Evolutionary conservation across 192 early-diverging fungal species (phyloP), one percentile per base, ranked within the genome.

Genomic region (Coemansia sp.): DNA sequence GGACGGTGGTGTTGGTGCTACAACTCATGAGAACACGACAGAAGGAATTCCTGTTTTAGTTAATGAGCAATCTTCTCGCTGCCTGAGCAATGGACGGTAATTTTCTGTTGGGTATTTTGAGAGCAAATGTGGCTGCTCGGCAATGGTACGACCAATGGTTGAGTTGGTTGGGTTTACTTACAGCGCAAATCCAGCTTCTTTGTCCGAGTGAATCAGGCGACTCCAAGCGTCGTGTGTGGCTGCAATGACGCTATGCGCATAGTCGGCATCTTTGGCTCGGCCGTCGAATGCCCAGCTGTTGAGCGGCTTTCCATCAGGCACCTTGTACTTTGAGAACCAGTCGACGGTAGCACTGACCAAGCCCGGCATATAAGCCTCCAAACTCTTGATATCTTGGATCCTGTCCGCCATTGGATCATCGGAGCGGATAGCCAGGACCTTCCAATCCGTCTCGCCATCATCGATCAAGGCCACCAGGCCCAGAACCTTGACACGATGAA

Each of bases 301-400:
- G 87, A 96, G 95, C 62, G 94, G 95, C 90, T 98, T 98, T 73
- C 96, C 96, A 88, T 99, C 96, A 64, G 97, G 97, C 77, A 98
- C 97, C 87, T 99, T 98, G 93, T 99, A 98, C 87, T 97, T 97
- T 78, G 95, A 91, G 96, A 99, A 99, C 96, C 96, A 99, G 84
- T 98, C 96, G 84, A 97, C 95, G 49, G 95, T 96, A 33, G 96
- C 97, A 58, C 93, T 89, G 62, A 99, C 82, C 30, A 98, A 88
- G 61, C 97, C 97, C 50, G 97, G 97, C 72, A 97, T 87, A 85
- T 94, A 93, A 66, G 89, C 91, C 87, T 98, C 95, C 74, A 99
- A 93, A 81, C 98, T 96, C 80, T 97, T 95, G 84, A 99, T 95
- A 76, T 98, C 91, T 86, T 98, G 96, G 69, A 99, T 88, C 87